Evolutionary conservation across 2,329 filamentous ascomycete genomes (phyloP), one percentile per base, ranked within the genome.

Genomic region (Alternaria arborescens): DNA sequence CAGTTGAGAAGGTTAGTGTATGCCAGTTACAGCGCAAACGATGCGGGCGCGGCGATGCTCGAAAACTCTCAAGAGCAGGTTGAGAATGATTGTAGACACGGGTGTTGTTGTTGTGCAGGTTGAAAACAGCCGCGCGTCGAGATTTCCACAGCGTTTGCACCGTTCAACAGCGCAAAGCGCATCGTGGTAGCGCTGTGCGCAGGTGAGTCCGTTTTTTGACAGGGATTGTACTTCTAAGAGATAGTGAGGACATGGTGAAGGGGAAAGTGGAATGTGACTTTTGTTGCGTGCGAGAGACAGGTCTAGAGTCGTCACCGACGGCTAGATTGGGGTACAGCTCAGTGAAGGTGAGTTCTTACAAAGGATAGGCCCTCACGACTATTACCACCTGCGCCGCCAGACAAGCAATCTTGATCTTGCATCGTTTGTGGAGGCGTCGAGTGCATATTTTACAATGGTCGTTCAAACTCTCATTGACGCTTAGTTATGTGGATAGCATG

Each of bases 381-480:
- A 24, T n/a, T 48, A n/a, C 14, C 42, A 36, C 30, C 28, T 38
- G 32, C 12, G 14, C 28, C 36, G 7, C 38, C 40, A 40, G 32
- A 22, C 38, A 28, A 26, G 41, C 20, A 56, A 26, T 20, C 38
- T n/a, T 22, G n/a, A 41, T 18, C 46, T 34, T 46, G n/a, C 20
- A 24, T 48, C 24, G 34, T 16, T 50, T n/a, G n/a, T 50, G 22
- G 5, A 36, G 20, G 36, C 32, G 20, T 50, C 14, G 18, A 26
- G 26, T 42, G 26, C 41, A 18, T 28, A 32, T 14, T 12, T 18
- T n/a, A 60, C 28, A 41, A 28, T 36, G 34, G 52, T 40, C 24
- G 34, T 40, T 36, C n/a, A 38, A 55, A 30, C 52, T 60, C n/a
- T 24, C n/a, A 40, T 55, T 38, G 26, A 22, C 40, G 42, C 42